These are phyloP conservation scores for Dipteronia sinensis DNA, from an alignment of 345 rosid genomes.

Conservation along the genomic window DNA sequence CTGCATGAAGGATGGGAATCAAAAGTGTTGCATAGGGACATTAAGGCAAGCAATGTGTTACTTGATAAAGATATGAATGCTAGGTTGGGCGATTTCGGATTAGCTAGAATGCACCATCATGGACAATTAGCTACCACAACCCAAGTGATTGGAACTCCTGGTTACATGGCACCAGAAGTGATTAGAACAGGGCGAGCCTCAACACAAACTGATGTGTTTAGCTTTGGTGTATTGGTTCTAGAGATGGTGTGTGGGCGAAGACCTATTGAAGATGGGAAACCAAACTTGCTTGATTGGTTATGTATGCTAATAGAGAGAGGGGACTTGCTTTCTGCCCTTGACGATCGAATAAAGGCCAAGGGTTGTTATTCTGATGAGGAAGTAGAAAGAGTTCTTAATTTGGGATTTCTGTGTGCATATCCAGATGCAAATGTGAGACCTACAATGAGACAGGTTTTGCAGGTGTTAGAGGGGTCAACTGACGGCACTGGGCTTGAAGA, in stretches of 20 bases:
- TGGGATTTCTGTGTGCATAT: conserved; percentile 53
- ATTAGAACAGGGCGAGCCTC: conserved; percentile 48
- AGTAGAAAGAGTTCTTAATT: conserved; percentile 40
- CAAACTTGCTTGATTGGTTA: conserved; percentile 41
- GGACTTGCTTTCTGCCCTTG: conserved; percentile 28
- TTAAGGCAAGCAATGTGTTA: conserved; percentile 39
- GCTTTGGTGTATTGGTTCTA: conserved; percentile 47
- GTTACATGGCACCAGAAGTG: conserved; percentile 33
- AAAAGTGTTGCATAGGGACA: conserved; percentile 37
- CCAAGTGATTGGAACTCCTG: conserved; percentile 33
- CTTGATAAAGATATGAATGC: conserved; percentile 39
- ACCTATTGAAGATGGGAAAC: conserved; percentile 53
- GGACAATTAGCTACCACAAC: conserved; percentile 24
- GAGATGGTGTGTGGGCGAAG: conserved; percentile 55
- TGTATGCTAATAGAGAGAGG: conserved; percentile 36
- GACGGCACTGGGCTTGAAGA: conserved; percentile 26
- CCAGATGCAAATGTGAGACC: conserved; percentile 44
- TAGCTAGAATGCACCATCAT: conserved; percentile 29
- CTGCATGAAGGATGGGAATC: conserved; percentile 39
- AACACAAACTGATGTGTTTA: conserved; percentile 49
- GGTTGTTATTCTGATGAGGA: conserved; percentile 24
- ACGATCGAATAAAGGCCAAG: conserved; percentile 29
- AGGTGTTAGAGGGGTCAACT: conserved; percentile 47
- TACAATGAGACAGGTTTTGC: conserved; percentile 51
- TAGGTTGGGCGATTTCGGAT: conserved; percentile 34